Base-by-base conservation (phyloP, 2,329 filamentous ascomycete genomes). In the Fusarium lateritium region DNA sequence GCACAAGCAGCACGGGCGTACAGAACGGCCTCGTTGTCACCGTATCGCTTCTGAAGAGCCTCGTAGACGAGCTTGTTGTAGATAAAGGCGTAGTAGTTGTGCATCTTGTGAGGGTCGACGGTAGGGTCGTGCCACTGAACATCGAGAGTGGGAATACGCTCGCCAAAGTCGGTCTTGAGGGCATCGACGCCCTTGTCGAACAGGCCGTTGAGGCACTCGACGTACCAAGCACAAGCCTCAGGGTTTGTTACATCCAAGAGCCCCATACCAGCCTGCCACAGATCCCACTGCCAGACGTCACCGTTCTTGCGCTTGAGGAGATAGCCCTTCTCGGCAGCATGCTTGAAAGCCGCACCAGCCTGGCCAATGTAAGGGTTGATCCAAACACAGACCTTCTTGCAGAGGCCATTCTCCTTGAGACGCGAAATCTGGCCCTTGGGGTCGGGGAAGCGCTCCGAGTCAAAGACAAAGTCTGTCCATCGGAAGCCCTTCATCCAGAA, bases 191-290 rank as follows among this genome's bases (percentile, higher is more conserved):
- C 91, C 72, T 88, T 83, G 65, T 92, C 88, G 69, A 92, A 90
- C 4, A 93, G 83, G 4, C 83, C 83, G 54, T 87, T 84, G 40
- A 93, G 82, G 67, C 91, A 90, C 6, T 77, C 78, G 19, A 82
- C 81, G 73, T 89, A 93, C 91, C 91, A 93, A 26, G 82, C 78
- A 57, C 85, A 85, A 2, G 91, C 91, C 1, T 83, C 86, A 0
- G 90, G 91, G 77, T 93, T 93, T 8, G 91, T 93, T 74, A 93
- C 91, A 74, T 93, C 91, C 15, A 93, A 83, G 3, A 93, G 81
- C 5, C 86, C 91, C 91, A 93, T 93, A 36, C 91, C 91, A 3
- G 90, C 90, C 76, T 93, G 91, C 91, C 91, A 93, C 42, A 91
- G 79, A 72, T 93, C 91, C 89, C 90, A 92, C 78, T 93, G 91